Percentiles rank a stretch among this genome's conserved stretches.
Conservation (phyloP, 108 stramenopile genomes). For the Cyclotella cryptica region DNA sequence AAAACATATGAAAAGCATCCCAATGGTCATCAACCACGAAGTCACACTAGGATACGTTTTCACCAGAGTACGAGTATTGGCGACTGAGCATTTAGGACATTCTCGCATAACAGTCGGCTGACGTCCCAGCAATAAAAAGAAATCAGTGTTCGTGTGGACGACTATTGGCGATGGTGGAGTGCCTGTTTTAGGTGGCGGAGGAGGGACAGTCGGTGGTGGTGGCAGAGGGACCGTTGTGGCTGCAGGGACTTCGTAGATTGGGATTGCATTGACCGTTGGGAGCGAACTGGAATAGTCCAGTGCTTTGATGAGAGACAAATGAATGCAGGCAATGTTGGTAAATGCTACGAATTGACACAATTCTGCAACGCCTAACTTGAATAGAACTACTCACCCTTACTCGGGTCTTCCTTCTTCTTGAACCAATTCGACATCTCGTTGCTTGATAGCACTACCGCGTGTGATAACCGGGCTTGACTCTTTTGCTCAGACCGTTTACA, state of each 20-base stretch:
- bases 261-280: conserved; percentile 14
- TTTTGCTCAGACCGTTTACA: too few relatives aligned
- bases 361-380: neutral
- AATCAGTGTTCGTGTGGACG: conserved; percentile 16
- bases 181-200: neutral
- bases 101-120: conserved; percentile 14
- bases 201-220: neutral
- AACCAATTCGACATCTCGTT: neutral
- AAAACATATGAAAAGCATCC: conserved; percentile 9
- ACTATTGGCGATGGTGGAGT: neutral
- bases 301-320: neutral
- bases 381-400: neutral
- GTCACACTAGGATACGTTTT: conserved; percentile 18
- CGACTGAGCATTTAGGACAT: conserved; percentile 16
- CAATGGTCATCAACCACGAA: conserved; percentile 19
- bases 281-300: conserved; percentile 4
- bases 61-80: conserved; percentile 5
- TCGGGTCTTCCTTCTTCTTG: neutral
- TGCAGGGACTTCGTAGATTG: conserved; percentile 11
- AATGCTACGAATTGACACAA: neutral
- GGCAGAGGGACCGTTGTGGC: neutral
- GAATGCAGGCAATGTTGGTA: neutral
- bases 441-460: too few relatives aligned
- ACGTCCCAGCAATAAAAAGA: conserved; percentile 24
- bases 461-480: too few relatives aligned